Evolutionary conservation across 306 rosid genomes (phyloP).

Genomic region (Pyrus communis): DNA sequence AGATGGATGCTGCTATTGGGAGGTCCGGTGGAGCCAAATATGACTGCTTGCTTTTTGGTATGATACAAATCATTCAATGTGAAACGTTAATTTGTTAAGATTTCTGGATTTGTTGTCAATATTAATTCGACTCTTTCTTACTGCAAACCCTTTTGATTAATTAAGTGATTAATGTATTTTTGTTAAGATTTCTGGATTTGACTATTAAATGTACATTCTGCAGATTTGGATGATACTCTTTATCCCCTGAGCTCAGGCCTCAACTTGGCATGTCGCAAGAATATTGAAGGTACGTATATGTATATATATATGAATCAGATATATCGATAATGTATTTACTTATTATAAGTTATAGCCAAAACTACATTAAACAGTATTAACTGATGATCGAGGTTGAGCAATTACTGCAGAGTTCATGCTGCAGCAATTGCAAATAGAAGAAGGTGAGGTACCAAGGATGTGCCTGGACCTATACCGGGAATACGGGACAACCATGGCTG

Average conservation of each 20-base stretch:
- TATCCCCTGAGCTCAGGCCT: constrained; percentile 75
- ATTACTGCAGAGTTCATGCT: constrained; percentile 54
- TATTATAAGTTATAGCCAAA: no score
- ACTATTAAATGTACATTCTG: not conserved
- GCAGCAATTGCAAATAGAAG: constrained; percentile 55
- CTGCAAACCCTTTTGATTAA: no score
- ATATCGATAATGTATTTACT: no score
- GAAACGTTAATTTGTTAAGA: no score
- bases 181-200: not conserved
- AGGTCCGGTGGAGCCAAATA: constrained; percentile 36
- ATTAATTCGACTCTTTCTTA: no score
- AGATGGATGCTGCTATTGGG: constrained; percentile 39
- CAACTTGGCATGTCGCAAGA: constrained; percentile 65
- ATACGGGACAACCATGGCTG: constrained; percentile 89
- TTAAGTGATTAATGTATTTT: no score
- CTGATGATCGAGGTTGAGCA: not conserved
- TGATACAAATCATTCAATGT: not conserved
- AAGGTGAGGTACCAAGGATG: constrained; percentile 61
- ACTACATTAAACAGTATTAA: no score
- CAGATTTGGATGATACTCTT: constrained; percentile 92
- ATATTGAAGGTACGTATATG: constrained; percentile 46
- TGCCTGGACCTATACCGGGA: constrained; percentile 63
- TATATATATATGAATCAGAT: no score
- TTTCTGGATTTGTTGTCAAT: no score
- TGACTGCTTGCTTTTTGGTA: constrained; percentile 82